These are phyloP conservation scores for Colletotrichum horii DNA, from an alignment of 2,329 filamentous ascomycete species.

Conservation along the genomic window DNA sequence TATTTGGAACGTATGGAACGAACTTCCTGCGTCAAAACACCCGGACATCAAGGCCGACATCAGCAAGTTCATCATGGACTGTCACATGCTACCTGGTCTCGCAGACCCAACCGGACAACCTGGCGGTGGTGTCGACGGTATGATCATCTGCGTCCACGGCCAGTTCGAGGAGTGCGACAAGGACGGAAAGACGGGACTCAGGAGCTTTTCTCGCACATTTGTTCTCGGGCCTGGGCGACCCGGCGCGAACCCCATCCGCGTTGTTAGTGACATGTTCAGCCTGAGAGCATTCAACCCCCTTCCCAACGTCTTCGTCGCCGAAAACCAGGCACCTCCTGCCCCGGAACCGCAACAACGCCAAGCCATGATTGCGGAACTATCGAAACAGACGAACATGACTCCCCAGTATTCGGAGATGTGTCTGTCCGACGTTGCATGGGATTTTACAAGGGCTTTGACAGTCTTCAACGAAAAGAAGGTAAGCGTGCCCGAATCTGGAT, in stretches of 20 bases:
- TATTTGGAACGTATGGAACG: constrained; percentile 73
- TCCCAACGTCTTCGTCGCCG: constrained; percentile 44
- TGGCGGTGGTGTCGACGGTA: constrained; percentile 71
- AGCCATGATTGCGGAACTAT: constrained; percentile 76
- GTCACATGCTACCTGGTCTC: constrained; percentile 74
- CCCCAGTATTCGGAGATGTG: constrained; percentile 81
- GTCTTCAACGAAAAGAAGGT: constrained; percentile 81
- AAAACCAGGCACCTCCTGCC: constrained; percentile 24
- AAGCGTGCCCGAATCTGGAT: constrained; percentile 30
- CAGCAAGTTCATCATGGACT: constrained; percentile 83
- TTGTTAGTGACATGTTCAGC: constrained; percentile 80
- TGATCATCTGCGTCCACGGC: constrained; percentile 80
- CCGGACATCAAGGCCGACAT: constrained; percentile 71
- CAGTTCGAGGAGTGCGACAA: constrained; percentile 79
- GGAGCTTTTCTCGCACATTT: constrained; percentile 84
- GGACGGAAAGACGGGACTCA: constrained; percentile 63
- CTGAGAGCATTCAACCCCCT: constrained; percentile 69
- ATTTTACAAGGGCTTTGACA: constrained; percentile 75
- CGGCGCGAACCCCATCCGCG: constrained; percentile 68
- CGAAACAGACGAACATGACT: constrained; percentile 80
- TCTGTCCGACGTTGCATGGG: constrained; percentile 79
- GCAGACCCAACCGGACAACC: constrained; percentile 71
- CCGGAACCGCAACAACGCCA: constrained; percentile 56
- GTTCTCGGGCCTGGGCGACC: constrained; percentile 77
- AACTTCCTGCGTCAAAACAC: constrained; percentile 76